Conservation (phyloP, 2,329 filamentous ascomycete species). For the Corynespora cassiicola region DNA sequence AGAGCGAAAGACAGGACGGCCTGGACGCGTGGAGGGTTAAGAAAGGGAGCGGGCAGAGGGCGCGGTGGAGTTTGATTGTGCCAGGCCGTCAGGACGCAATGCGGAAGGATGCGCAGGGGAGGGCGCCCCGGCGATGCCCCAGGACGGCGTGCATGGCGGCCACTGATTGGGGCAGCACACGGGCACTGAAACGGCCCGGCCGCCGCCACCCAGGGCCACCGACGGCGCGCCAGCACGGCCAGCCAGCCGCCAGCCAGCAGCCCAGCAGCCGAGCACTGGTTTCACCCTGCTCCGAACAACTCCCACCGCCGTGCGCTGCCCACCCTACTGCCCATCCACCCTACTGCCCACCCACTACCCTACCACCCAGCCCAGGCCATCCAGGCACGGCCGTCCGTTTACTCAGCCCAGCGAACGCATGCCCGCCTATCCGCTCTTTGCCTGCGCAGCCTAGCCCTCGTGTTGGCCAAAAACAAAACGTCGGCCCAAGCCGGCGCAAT, state of each 20-base stretch:
- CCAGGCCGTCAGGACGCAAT: constrained; percentile 6
- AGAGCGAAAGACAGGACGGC: constrained; percentile 22
- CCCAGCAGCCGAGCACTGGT: constrained; percentile 6
- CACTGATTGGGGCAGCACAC: constrained; percentile 7
- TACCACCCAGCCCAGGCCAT: too few species aligned
- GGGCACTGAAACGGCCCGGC: constrained; percentile 14
- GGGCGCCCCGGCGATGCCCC: background rate
- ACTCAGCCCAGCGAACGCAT: too few species aligned
- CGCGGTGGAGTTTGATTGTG: constrained; percentile 11
- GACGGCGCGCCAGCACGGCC: constrained; percentile 10
- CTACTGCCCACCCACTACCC: too few species aligned
- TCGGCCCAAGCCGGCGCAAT: too few species aligned
- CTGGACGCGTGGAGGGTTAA: constrained; percentile 19
- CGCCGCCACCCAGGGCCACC: constrained; percentile 2
- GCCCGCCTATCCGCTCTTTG: too few species aligned
- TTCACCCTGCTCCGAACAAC: constrained; percentile 12
- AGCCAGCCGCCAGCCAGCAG: constrained; percentile 2
- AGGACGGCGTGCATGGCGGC: background rate
- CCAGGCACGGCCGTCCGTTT: too few species aligned
- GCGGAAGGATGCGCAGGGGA: constrained; percentile 7
- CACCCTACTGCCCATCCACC: background rate
- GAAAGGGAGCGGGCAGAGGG: constrained; percentile 20
- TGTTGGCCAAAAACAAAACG: too few species aligned
- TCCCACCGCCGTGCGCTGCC: background rate
- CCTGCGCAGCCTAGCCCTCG: too few species aligned